These are phyloP conservation scores for Isoetes engelmannii DNA, from an alignment of 83 land plant genomes.

Conservation along the genomic window DNA sequence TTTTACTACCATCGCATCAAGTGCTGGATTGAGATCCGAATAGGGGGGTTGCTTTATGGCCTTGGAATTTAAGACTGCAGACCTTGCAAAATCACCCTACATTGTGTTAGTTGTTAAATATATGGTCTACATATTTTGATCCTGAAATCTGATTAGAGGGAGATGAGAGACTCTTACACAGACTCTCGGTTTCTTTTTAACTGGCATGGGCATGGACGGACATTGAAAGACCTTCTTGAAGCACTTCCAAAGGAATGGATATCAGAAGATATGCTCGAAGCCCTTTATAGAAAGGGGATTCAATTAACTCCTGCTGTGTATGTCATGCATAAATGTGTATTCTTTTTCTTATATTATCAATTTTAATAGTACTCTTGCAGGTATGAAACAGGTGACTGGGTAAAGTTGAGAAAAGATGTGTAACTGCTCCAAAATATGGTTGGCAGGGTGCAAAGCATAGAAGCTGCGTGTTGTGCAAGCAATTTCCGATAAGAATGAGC, in stretches of 20 bases:
- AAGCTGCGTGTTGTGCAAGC: constrained; percentile 87
- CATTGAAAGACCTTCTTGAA: constrained; percentile 72
- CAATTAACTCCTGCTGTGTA: constrained; percentile 69
- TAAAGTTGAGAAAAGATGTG: constrained; percentile 65
- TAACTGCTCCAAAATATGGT: constrained; percentile 58
- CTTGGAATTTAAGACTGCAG: no score
- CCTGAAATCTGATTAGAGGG: no score
- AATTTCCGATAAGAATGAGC: constrained; percentile 47
- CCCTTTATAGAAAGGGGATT: constrained; percentile 53
- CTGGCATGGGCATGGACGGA: constrained; percentile 15
- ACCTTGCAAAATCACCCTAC: no score
- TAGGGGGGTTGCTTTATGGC: no score
- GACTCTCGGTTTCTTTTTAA: no score
- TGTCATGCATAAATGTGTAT: constrained; percentile 6
- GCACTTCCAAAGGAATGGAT: constrained; percentile 89
- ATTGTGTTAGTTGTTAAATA: no score
- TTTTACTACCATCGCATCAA: no score
- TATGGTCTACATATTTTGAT: no score
- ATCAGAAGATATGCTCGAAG: constrained; percentile 82
- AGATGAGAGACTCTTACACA: no score
- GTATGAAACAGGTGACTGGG: constrained; percentile 85
- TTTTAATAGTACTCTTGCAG: constrained; percentile 19
- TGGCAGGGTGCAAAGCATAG: constrained; percentile 81
- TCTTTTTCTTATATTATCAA: background rate
- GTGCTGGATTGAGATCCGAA: no score